Evolutionary conservation across 1,139 yeast genomes (phyloP), one percentile per base, ranked within the genome.

Genomic region (Yarrowia galli): DNA sequence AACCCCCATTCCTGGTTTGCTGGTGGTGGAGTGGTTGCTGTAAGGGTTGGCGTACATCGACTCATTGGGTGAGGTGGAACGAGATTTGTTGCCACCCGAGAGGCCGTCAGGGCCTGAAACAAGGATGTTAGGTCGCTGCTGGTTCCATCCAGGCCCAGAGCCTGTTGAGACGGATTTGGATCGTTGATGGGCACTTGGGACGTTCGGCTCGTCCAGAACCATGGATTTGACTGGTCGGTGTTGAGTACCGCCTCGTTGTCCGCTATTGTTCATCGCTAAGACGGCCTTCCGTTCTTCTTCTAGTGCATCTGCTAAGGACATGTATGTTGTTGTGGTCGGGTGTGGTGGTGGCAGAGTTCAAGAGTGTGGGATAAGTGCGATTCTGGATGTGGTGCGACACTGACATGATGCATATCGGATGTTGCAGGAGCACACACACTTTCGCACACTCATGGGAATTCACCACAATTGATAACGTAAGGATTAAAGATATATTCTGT

Each of bases 261-360:
- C 40, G 15, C 51, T 32, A 40, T 32, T 58, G 42, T 42, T 40
- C 64, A 58, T 58, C n/a, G 64, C 64, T 28, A 61, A 38, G 67
- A 82, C 79, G 56, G 78, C 77, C 35, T 75, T 74, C 56, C 83
- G 77, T 70, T 83, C 85, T 67, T 82, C 84, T 68, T 82, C 84
- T 40, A 82, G 71, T 12, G 84, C 83, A 25, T 82, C 79, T 71
- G 81, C 84, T 36, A 83, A 71, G 7, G 85, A 82, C 84, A 82
- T 82, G 23, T 56, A 35, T 42, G 51, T 20, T 58, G 49, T 58
- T 42, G 51, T 43, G 13, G 43, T 36, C n/a, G 60, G 3, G 45
- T 15, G 60, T 16, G 23, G n/a, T 16, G 23, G n/a, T 25, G 61
- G 16, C 25, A 25, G 61, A 53, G 16, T 53, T 53, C 13, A 49